Evolutionary conservation across 2,329 filamentous ascomycete genomes (phyloP).

Genomic region (Graphiopsis chlorocephala): DNA sequence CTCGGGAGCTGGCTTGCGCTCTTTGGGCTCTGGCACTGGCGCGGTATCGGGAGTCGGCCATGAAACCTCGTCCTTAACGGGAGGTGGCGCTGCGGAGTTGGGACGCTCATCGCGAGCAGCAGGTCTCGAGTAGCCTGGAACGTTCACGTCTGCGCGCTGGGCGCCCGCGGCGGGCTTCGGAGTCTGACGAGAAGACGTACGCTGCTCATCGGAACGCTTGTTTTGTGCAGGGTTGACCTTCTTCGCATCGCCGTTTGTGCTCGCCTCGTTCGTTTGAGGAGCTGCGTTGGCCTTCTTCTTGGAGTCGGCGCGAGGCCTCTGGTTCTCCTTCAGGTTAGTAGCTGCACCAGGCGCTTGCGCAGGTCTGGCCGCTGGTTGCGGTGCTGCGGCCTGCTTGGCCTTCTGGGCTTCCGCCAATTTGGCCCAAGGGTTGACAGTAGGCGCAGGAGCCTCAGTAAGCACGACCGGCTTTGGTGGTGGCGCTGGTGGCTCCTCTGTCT

Average conservation of each 20-base stretch:
- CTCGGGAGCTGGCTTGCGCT: conserved; percentile 68
- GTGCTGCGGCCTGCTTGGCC: conserved; percentile 46
- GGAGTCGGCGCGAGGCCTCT: conserved; percentile 26
- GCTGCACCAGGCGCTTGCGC: conserved; percentile 19
- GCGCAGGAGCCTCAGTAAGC: conserved; percentile 77
- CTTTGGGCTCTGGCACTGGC: conserved; percentile 57
- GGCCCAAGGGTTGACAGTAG: conserved; percentile 84
- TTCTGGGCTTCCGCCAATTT: conserved; percentile 68
- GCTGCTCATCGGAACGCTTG: conserved; percentile 10
- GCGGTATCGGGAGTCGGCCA: conserved; percentile 91
- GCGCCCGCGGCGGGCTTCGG: background rate
- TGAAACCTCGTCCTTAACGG: conserved; percentile 70
- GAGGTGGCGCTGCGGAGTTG: conserved; percentile 47
- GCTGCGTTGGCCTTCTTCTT: conserved; percentile 27
- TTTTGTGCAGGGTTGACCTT: conserved; percentile 19
- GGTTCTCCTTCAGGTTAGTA: conserved; percentile 28
- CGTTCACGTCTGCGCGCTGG: conserved; percentile 12
- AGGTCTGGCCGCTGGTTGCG: conserved; percentile 11
- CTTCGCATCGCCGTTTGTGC: conserved; percentile 18
- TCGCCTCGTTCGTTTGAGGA: conserved; percentile 17
- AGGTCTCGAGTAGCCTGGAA: conserved; percentile 14
- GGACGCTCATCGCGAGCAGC: conserved; percentile 24
- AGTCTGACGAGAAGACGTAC: background rate
- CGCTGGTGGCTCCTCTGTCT: conserved; percentile 24
- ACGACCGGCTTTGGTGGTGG: conserved; percentile 51